Evolutionary conservation across 2,329 filamentous ascomycete species (phyloP), one percentile per base, ranked within the genome.

Genomic region (Rutstroemia sp.): DNA sequence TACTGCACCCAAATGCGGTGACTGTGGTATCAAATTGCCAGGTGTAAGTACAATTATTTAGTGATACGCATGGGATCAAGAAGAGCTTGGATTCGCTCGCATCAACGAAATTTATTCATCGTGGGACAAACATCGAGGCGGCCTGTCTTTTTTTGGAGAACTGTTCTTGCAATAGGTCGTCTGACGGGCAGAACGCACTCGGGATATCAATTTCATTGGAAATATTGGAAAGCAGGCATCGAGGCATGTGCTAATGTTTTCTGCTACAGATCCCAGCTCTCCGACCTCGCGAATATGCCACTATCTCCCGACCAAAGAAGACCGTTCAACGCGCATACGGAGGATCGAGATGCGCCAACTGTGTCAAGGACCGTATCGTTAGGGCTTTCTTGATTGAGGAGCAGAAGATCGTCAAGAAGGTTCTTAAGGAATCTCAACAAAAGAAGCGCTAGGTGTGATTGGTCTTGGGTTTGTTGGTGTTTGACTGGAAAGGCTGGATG

Each of bases 371-470:
- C 82, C 88, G 94, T 70, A 89, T 99, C 69, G 90, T 96, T 69
- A 90, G 94, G 70, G 94, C 94, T 65, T 99, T 99, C 87, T 81
- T 99, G 76, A 97, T 99, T 68, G 95, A 99, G 83, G 94, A 99
- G 86, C 94, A 99, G 84, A 99, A 99, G 89, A 97, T 99, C 71
- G 94, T 99, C 79, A 99, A 99, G 91, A 99, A 99, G 89, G 94
- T 99, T 72, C 85, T 97, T 76, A 96, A 96, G 88, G 92, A 97
- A 84, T 84, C 82, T 64, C 89, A 95, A 81, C 88, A 89, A 82
- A 84, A 70, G 66, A 69, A 68, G 62, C 65, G 62, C 65, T 69
- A 69, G 64, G 60, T 51, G 51, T 50, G 61, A 59, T 59, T 61
- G 60, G 39, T 61, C 62, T 55, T 59, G 64, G 62, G 65, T 69